Base-by-base conservation (phyloP, 345 rosid genomes). In the Eucalyptus coolabah region DNA sequence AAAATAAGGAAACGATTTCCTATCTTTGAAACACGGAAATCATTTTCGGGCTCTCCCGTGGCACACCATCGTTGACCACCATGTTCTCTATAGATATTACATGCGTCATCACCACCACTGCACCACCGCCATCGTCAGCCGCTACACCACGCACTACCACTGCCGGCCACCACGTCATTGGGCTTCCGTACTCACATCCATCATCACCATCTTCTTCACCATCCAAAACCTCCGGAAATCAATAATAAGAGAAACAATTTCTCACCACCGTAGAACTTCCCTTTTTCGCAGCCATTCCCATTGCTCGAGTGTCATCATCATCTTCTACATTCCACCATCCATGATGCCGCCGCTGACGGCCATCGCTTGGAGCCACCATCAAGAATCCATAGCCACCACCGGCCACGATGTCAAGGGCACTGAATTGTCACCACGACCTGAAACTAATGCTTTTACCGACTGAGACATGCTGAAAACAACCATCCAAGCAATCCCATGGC, bases 391-490 rank as follows among this genome's bases (percentile, higher is more conserved):
- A 6, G 67, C 32, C 4, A 60, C n/a, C 67, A 12, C 67, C 32
- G n/a, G 7, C 67, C 67, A 28, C 0, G 30, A 60, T 28, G n/a
- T 1, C 10, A 24, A 24, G 0, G 4, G 67, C 67, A 12, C n/a
- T 60, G 67, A 60, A 60, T 26, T 30, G 1, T 28, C 67, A 28
- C 67, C 67, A 28, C 32, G 2, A 60, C 67, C 67, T 60, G 67
- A 60, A 60, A 60, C 15, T 60, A 60, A 60, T 60, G 15, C 32
- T 60, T 60, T 60, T 59, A 59, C 65, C 7, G 14, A 24, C 65
- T 24, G 14, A 0, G 65, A 26, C 65, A 24, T 5, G 65, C 65
- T 0, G 16, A 28, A 60, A 60, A 60, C 67, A 60, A 60, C 32
- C 67, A 28, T 28, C 67, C 67, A 26, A 60, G 32, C 67, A 60